phyloP scores from a whole-genome alignment of 306 rosid species.

The Cucumis melo region DNA sequence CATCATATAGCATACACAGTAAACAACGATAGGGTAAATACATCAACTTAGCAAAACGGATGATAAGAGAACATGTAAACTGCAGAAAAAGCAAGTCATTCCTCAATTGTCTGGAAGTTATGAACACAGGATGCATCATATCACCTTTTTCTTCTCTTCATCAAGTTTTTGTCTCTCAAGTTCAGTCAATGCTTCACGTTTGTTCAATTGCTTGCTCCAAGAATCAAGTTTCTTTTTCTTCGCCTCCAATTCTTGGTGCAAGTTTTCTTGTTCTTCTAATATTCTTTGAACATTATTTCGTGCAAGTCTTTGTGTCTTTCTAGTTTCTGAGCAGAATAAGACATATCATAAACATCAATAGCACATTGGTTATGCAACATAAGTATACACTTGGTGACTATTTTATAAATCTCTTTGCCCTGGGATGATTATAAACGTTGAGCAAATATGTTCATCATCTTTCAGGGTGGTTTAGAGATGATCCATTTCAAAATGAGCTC shows the following conservation, averaged over 20 bases:
- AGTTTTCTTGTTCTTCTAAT: slow-evolving; percentile 68
- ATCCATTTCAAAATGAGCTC: not conserved
- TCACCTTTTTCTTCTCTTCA: slow-evolving; percentile 77
- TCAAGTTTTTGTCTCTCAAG: slow-evolving; percentile 80
- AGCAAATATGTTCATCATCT: not conserved
- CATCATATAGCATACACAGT: not conserved
- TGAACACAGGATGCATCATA: not conserved
- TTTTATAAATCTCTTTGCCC: not conserved
- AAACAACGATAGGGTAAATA: not conserved
- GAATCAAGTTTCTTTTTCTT: slow-evolving; percentile 68
- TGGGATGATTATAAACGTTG: not conserved
- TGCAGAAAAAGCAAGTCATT: not conserved
- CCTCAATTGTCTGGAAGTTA: not conserved
- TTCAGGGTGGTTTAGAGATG: not conserved
- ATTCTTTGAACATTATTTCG: slow-evolving; percentile 49
- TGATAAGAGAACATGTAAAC: not conserved
- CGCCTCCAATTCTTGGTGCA: slow-evolving; percentile 58
- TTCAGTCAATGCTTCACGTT: slow-evolving; percentile 75
- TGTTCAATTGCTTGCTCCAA: slow-evolving; percentile 78
- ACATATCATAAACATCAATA: not conserved
- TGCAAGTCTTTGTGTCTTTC: slow-evolving; percentile 61
- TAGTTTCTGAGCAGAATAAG: slow-evolving; percentile 42
- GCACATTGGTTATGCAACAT: not conserved
- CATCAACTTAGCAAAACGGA: not conserved
- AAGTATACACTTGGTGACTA: not conserved